Conservation (phyloP, 768 basidiomycete genomes). For the Naganishia friedmannii region DNA sequence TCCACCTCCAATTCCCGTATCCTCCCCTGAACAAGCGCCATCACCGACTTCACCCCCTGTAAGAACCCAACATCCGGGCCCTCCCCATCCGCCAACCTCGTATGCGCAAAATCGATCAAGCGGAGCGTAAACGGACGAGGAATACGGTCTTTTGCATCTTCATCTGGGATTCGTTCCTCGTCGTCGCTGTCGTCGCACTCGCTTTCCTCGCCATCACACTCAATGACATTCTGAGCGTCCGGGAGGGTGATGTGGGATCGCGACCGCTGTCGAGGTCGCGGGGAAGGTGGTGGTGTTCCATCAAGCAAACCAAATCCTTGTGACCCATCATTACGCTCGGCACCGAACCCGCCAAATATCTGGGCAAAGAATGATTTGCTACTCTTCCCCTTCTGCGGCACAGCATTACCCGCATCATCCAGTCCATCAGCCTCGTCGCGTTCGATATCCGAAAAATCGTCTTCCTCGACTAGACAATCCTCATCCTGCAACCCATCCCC, state of each 20-base stretch:
- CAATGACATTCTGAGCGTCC: background rate
- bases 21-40: slow-evolving; percentile 63
- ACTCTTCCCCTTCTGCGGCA: background rate
- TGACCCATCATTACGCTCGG: slow-evolving; percentile 26
- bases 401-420: background rate
- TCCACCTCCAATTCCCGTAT: slow-evolving; percentile 54
- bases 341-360: slow-evolving; percentile 19
- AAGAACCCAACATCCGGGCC: slow-evolving; percentile 79
- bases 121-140: slow-evolving; percentile 65
- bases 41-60: slow-evolving; percentile 66
- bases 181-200: background rate
- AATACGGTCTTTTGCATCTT: slow-evolving; percentile 29
- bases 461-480: slow-evolving; percentile 24
- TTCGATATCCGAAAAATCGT: slow-evolving; percentile 21
- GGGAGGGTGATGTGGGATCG: background rate
- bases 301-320: slow-evolving; percentile 26
- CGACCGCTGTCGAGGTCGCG: background rate
- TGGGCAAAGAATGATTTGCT: slow-evolving; percentile 13
- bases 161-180: slow-evolving; percentile 25
- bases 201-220: slow-evolving; percentile 12
- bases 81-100: slow-evolving; percentile 63
- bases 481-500: slow-evolving; percentile 35
- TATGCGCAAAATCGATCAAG: slow-evolving; percentile 94
- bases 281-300: background rate
- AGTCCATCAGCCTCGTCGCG: background rate